phyloP scores from a whole-genome alignment of 129 eudicot genomes.

The Artemisia annua region DNA sequence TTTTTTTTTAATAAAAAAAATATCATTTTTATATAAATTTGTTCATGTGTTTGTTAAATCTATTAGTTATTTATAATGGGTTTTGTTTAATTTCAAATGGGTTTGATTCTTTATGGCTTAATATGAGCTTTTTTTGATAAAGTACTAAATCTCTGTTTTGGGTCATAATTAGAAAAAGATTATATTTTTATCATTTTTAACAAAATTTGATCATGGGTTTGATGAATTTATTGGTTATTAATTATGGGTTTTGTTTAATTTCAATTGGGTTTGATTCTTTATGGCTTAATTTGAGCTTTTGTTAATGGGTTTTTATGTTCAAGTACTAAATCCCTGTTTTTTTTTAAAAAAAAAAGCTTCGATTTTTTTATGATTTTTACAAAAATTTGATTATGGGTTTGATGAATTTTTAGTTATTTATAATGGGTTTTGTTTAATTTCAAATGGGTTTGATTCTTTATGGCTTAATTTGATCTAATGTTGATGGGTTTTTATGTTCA shows the following conservation, averaged over 20 bases:
- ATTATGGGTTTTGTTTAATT: slow-evolving; percentile 14
- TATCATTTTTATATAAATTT: slow-evolving; percentile 6
- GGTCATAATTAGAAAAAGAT: background rate
- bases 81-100: slow-evolving; percentile 10
- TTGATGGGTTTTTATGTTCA: slow-evolving; percentile 7
- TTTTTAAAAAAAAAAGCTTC: slow-evolving; percentile 5
- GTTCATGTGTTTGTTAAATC: slow-evolving; percentile 19
- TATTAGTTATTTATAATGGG: slow-evolving; percentile 7
- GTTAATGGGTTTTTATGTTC: slow-evolving; percentile 3
- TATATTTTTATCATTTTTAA: background rate
- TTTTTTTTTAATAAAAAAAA: background rate
- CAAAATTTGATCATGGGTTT: slow-evolving; percentile 21
- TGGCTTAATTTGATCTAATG: slow-evolving; percentile 7
- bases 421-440: slow-evolving; percentile 6
- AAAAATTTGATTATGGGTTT: too few species aligned
- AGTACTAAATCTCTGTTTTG: slow-evolving; percentile 24
- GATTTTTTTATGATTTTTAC: background rate
- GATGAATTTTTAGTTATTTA: too few species aligned
- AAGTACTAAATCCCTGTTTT: slow-evolving; percentile 24
- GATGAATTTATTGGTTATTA: background rate
- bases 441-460: background rate
- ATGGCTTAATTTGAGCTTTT: slow-evolving; percentile 9
- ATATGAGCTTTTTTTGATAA: slow-evolving; percentile 17
- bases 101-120: background rate
- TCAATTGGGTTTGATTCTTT: background rate